Conservation (phyloP, 1,139 yeast genomes). For the Protomyces gravidus region DNA sequence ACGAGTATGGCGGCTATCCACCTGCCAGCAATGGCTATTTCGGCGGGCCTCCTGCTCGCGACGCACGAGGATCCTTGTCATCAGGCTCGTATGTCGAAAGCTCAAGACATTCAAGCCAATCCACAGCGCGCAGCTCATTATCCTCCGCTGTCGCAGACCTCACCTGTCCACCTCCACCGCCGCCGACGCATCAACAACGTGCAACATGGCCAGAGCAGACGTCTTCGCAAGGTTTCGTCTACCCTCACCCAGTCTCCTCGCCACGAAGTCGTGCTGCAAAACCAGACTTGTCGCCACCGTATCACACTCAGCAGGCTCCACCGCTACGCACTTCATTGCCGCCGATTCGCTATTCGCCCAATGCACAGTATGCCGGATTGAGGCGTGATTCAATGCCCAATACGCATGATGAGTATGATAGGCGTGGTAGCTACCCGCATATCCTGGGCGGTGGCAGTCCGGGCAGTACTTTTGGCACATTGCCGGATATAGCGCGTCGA, state of each 20-base stretch:
- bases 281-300: background rate
- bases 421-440: background rate
- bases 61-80: background rate
- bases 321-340: background rate
- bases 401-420: background rate
- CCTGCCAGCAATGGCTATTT: background rate
- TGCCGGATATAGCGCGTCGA: background rate
- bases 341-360: background rate
- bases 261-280: background rate
- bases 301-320: background rate
- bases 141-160: background rate
- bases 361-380: background rate
- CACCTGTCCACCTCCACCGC: background rate
- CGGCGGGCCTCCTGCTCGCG: background rate
- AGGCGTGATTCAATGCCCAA: background rate
- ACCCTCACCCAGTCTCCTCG: background rate
- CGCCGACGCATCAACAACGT: background rate
- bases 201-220: background rate
- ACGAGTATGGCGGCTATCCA: background rate
- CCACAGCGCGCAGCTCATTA: background rate
- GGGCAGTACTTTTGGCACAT: background rate
- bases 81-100: background rate
- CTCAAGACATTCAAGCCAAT: background rate
- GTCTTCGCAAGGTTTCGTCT: background rate
- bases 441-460: background rate